phyloP scores from a whole-genome alignment of 2,329 filamentous ascomycete genomes.

The Penicillium sp. region DNA sequence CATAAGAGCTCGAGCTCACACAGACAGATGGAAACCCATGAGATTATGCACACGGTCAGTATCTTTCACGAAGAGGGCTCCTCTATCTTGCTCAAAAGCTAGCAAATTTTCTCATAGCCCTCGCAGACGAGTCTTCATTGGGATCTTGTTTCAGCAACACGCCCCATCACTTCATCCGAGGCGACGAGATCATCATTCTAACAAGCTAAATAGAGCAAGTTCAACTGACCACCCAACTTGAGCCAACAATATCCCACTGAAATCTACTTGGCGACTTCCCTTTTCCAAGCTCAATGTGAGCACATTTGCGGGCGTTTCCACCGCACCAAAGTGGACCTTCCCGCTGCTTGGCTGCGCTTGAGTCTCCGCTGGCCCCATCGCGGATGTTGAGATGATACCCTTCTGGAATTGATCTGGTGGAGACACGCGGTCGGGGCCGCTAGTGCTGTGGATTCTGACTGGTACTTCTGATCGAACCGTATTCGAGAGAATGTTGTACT shows the following conservation, averaged over 20 bases:
- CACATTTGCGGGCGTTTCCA: slow-evolving; percentile 21
- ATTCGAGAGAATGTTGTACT: not conserved
- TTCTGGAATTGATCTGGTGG: not conserved
- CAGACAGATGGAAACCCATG: no score
- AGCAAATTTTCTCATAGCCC: not conserved
- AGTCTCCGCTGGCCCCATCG: not conserved
- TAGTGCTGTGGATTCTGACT: not conserved
- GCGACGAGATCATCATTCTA: not conserved
- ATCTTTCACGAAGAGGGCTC: not conserved
- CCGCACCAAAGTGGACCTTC: slow-evolving; percentile 8
- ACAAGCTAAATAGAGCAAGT: not conserved
- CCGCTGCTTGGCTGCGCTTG: slow-evolving; percentile 8
- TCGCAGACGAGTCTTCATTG: not conserved
- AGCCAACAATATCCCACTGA: not conserved
- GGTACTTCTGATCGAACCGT: not conserved
- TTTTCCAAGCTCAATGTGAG: slow-evolving; percentile 7
- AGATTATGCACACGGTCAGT: not conserved
- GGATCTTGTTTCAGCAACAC: not conserved
- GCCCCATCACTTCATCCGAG: not conserved
- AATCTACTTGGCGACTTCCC: not conserved
- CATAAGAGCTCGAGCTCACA: not conserved
- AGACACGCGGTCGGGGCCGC: not conserved
- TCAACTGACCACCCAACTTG: not conserved
- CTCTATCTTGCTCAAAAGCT: not conserved
- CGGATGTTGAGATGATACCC: not conserved